Base-by-base conservation (phyloP, 2,329 filamentous ascomycete species). In the Pseudocercospora macadamiae region DNA sequence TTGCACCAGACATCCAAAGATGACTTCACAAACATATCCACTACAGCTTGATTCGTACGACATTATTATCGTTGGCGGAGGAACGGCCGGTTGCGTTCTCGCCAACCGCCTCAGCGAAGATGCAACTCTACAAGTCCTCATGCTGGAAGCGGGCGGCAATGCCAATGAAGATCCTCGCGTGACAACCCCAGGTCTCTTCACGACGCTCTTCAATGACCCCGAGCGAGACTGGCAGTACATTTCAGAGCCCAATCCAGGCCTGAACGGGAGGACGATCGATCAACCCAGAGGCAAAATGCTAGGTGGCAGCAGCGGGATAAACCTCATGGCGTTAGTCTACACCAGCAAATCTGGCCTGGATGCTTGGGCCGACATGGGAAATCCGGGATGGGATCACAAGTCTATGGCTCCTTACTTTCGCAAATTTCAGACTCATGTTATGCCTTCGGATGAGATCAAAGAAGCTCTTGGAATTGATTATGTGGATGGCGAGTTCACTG, bases 291-390 rank as follows among this genome's bases (percentile, higher is more conserved):
- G 75, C 3, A 73, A 71, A 51, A 67, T 69, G 0, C 58, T 78
- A 0, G 76, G 76, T n/a, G 77, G 77, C 2, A 72, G 67, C 23
- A 74, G 69, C 7, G 71, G 71, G 1, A 73, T 78, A 34, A 79
- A 78, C 55, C 71, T 70, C 2, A 47, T 48, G 14, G 72, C 72
- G 23, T 37, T 67, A 10, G 63, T 68, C 44, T 66, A 67, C 56
- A 66, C 64, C 8, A 61, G 66, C 16, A 66, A 62, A 45, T 59
- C 55, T 1, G 67, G 68, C 26, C 64, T 71, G 18, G 66, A 76
- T 57, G 68, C 64, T 10, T 77, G 74, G 74, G 70, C 57, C 3
- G 60, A 60, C 7, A 48, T 68, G 8, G 65, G 64, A 6, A 66
- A 68, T 34, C 34, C 37, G 0, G 61, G 61, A 3, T 84, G 80